A percentile compares a stretch with the other conserved stretches of the same genome.
phyloP scores from a whole-genome alignment of 306 rosid genomes.

The Quercus agrifolia region DNA sequence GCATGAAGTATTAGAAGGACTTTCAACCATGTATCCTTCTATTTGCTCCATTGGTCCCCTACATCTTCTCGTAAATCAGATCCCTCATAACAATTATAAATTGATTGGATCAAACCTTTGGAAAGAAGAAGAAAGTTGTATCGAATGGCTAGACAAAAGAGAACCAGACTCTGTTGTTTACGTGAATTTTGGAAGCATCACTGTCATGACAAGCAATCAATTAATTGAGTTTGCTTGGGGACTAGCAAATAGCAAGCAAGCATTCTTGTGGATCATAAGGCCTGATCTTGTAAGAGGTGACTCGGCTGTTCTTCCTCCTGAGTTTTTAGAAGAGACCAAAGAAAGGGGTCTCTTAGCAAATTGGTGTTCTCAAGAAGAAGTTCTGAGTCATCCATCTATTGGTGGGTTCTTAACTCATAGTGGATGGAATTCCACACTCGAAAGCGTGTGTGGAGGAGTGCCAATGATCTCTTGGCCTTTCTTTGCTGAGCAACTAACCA shows the following conservation, averaged over 20 bases:
- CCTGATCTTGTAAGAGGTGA: slow-evolving; percentile 51
- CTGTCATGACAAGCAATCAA: slow-evolving; percentile 53
- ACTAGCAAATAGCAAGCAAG: slow-evolving; percentile 43
- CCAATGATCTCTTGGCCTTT: slow-evolving; percentile 78
- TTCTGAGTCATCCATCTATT: slow-evolving; percentile 45
- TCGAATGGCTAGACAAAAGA: slow-evolving; percentile 54
- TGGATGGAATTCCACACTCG: slow-evolving; percentile 82
- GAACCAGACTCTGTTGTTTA: slow-evolving; percentile 48
- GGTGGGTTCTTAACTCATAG: slow-evolving; percentile 68
- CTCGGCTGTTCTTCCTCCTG: slow-evolving; percentile 25
- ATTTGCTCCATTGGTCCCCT: slow-evolving; percentile 66
- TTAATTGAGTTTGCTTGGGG: slow-evolving; percentile 75
- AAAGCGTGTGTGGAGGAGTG: slow-evolving; percentile 57
- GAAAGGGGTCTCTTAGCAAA: slow-evolving; percentile 37
- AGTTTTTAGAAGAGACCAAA: slow-evolving; percentile 35
- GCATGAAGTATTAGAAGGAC: slow-evolving; percentile 29
- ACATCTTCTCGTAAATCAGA: slow-evolving; percentile 19
- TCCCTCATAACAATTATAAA: slow-evolving; percentile 5
- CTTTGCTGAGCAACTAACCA: slow-evolving; percentile 71
- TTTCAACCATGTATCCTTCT: slow-evolving; percentile 36
- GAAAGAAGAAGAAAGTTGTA: slow-evolving; percentile 55
- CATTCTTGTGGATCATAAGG: slow-evolving; percentile 59
- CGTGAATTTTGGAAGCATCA: slow-evolving; percentile 73
- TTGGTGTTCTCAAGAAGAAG: slow-evolving; percentile 76
- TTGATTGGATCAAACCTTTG: slow-evolving; percentile 55